Base-by-base conservation (phyloP, 1,284 basidiomycete genomes). In the Grifola frondosa region DNA sequence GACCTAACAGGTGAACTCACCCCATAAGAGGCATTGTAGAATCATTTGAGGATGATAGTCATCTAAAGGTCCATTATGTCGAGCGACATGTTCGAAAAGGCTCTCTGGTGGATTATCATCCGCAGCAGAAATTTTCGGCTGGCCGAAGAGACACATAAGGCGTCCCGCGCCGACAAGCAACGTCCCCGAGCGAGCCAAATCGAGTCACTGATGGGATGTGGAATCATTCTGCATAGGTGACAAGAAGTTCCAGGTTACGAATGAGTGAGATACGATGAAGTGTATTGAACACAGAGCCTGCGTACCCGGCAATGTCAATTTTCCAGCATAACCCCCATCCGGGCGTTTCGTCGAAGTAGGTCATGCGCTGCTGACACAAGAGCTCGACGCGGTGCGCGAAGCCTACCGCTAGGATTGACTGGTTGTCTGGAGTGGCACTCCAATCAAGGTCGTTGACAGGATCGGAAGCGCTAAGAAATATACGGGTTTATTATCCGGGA, bases 41-140 rank as follows among this genome's bases (percentile, higher is more conserved):
- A 97, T 65, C 75, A 95, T 87, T 55, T 94, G 91, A 3, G 93
- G 93, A 65, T 96, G 90, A 62, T 90, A 93, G 62, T 96, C 89
- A 22, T 81, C 78, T 32, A 97, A 66, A 2, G 92, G 91, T 0
- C 89, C 91, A 61, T 93, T 95, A 40, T 81, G 74, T 49, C 82
- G 68, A 5, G 88, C 88, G 30, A 92, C 88, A 54, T 88, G 75
- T 57, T 93, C 88, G 50, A 93, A 90, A 17, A 95, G 71, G 48
- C 78, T 62, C 17, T 66, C 60, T 30, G 62, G 46, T 10, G 56
- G 56, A 6, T 60, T 49, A 11, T 56, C 53, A 24, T 50, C 47
- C 25, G 56, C 53, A 28, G 45, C 30, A 34, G 48, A 20, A 37
- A 52, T 36, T 22, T 43, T 33, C 38, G 66, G 49, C 47, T 80